A percentile compares a stretch with the other conserved stretches of the same genome.
These are phyloP conservation scores for Rugosomyces carneus DNA, from an alignment of 1,284 basidiomycete genomes.

Conservation along the genomic window DNA sequence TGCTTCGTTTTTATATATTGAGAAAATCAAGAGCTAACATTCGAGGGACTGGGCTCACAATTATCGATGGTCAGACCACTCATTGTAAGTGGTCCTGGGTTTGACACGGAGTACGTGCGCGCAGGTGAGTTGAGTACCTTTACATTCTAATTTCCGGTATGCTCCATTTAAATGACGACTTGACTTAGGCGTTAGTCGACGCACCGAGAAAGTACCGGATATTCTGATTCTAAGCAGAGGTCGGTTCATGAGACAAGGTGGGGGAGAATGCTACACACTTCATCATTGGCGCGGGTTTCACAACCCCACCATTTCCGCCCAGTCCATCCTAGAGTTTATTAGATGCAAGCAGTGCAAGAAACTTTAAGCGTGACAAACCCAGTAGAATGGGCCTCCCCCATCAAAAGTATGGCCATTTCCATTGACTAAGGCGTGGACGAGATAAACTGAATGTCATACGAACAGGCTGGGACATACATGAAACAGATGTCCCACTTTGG, in stretches of 20 bases:
- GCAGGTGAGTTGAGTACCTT: conserved; percentile 42
- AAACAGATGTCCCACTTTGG: conserved; percentile 31
- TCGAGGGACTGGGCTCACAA: conserved; percentile 24
- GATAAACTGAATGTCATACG: background rate
- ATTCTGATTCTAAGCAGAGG: conserved; percentile 41
- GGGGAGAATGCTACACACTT: conserved; percentile 24
- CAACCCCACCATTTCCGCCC: conserved; percentile 30
- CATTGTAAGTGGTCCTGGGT: conserved; percentile 33
- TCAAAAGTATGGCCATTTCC: conserved; percentile 42
- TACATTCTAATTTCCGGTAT: conserved; percentile 28
- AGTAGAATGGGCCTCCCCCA: conserved; percentile 41
- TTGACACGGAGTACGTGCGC: conserved; percentile 32
- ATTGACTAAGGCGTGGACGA: conserved; percentile 29
- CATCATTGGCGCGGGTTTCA: conserved; percentile 47
- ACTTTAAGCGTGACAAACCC: conserved; percentile 28
- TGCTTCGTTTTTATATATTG: conserved; percentile 22
- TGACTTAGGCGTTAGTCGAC: conserved; percentile 22
- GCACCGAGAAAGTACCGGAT: conserved; percentile 42
- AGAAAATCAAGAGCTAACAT: background rate
- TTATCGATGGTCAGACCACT: conserved; percentile 34
- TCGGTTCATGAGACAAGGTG: conserved; percentile 3
- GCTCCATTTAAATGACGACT: conserved; percentile 23
- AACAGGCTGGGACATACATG: conserved; percentile 26
- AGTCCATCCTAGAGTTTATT: conserved; percentile 31
- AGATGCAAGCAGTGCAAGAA: background rate